Evolutionary conservation across 805 yeast genomes (phyloP).

Genomic region (Candida wancherniae): DNA sequence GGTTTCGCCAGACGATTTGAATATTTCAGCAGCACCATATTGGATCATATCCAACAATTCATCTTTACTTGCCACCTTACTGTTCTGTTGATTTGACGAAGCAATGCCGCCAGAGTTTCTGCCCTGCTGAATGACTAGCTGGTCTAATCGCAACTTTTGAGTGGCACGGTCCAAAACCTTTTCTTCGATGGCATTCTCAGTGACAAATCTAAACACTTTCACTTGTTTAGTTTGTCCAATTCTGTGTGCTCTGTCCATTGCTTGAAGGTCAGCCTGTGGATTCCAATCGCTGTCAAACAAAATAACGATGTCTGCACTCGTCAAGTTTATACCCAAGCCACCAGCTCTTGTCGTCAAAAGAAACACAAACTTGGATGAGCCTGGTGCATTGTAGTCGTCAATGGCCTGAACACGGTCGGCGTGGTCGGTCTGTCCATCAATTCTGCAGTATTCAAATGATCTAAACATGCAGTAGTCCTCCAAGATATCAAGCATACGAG

Average conservation of each 20-base stretch:
- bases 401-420: slow-evolving; percentile 69
- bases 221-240: slow-evolving; percentile 85
- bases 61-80: slow-evolving; percentile 52
- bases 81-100: slow-evolving; percentile 28
- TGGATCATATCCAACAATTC: slow-evolving; percentile 79
- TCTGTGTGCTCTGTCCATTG: slow-evolving; percentile 87
- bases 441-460: slow-evolving; percentile 67
- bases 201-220: slow-evolving; percentile 68
- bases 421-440: slow-evolving; percentile 81
- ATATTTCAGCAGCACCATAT: slow-evolving; percentile 71
- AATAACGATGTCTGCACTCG: slow-evolving; percentile 75
- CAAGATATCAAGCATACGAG: slow-evolving; percentile 71
- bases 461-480: slow-evolving; percentile 76
- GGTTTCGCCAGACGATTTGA: slow-evolving; percentile 27
- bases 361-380: slow-evolving; percentile 65
- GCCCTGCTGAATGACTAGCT: slow-evolving; percentile 79
- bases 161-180: slow-evolving; percentile 79
- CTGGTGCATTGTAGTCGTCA: slow-evolving; percentile 77
- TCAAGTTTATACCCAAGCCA: slow-evolving; percentile 80
- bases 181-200: slow-evolving; percentile 81
- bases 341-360: slow-evolving; percentile 83
- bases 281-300: slow-evolving; percentile 83
- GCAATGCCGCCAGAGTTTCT: slow-evolving; percentile 31
- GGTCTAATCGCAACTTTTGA: slow-evolving; percentile 73
- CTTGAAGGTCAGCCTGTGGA: slow-evolving; percentile 85